Conservation (phyloP, 805 yeast species). For the Monosporozyma servazzii region DNA sequence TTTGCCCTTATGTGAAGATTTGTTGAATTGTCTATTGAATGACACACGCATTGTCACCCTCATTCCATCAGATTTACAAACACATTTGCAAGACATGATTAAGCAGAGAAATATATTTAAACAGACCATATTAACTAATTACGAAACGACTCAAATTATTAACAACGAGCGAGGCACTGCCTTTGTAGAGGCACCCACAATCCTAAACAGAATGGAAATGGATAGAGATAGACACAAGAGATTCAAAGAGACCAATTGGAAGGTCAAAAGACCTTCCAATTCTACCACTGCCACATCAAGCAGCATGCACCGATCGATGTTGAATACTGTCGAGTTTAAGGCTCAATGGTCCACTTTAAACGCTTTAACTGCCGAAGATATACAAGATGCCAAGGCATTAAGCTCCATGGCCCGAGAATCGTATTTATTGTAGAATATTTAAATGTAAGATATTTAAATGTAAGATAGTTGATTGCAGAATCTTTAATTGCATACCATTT, state of each 20-base stretch:
- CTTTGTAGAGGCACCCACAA: constrained; percentile 37
- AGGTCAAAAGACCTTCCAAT: constrained; percentile 25
- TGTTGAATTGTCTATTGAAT: background rate
- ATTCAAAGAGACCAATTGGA: constrained; percentile 75
- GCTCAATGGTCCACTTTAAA: background rate
- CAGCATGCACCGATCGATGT: background rate
- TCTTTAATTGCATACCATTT: no score
- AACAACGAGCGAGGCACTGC: background rate
- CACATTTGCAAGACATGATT: background rate
- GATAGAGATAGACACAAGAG: constrained; percentile 87
- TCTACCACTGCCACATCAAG: background rate
- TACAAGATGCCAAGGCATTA: constrained; percentile 44
- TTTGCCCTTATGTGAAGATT: background rate
- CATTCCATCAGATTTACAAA: background rate
- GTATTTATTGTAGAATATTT: constrained; percentile 19
- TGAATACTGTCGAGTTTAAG: constrained; percentile 17
- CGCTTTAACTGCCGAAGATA: constrained; percentile 35
- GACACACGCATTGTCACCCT: background rate
- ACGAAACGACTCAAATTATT: constrained; percentile 5
- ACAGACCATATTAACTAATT: constrained; percentile 6
- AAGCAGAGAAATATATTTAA: background rate
- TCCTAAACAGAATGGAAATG: constrained; percentile 75
- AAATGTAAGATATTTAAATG: no score
- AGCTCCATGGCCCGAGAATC: constrained; percentile 46
- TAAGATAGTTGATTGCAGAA: no score